Percentiles rank a stretch among this genome's conserved stretches.
These are phyloP conservation scores for Annona cherimola DNA, from an alignment of 164 flowering plant genomes.

Conservation along the genomic window DNA sequence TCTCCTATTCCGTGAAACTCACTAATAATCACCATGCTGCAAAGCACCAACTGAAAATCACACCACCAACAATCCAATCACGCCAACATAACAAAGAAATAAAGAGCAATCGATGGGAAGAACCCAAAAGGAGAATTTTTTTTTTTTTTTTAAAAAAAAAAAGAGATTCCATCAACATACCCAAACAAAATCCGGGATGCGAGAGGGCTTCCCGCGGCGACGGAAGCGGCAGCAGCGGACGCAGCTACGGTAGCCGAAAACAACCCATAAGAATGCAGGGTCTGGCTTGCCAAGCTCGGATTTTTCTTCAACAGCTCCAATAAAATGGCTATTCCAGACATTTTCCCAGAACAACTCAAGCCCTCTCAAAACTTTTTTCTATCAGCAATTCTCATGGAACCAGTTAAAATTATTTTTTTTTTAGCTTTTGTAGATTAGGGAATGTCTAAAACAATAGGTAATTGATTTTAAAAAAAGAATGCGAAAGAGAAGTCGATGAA, in stretches of 20 bases:
- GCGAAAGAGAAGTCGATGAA: no score
- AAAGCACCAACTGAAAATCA: background rate
- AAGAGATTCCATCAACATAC: slow-evolving; percentile 23
- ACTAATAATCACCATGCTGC: background rate
- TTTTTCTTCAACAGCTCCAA: slow-evolving; percentile 53
- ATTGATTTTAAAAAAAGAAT: no score
- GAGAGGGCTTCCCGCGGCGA: slow-evolving; percentile 33
- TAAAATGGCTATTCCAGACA: slow-evolving; percentile 45
- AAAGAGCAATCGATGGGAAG: background rate
- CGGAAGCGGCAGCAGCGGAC: slow-evolving; percentile 53
- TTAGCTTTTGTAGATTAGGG: no score
- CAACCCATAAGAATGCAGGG: slow-evolving; percentile 39
- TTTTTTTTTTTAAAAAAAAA: background rate
- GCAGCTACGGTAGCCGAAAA: slow-evolving; percentile 48
- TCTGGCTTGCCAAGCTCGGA: slow-evolving; percentile 32
- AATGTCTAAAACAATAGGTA: no score
- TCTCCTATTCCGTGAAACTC: background rate
- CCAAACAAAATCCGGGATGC: slow-evolving; percentile 50
- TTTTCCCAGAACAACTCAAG: slow-evolving; percentile 8
- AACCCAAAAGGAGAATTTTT: background rate
- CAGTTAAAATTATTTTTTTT: background rate
- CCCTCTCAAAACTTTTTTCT: background rate
- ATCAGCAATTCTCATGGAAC: background rate
- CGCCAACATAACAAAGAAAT: background rate
- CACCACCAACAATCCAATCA: background rate